Conservation (phyloP, 768 basidiomycete species). For the Pisolithus microcarpus region DNA sequence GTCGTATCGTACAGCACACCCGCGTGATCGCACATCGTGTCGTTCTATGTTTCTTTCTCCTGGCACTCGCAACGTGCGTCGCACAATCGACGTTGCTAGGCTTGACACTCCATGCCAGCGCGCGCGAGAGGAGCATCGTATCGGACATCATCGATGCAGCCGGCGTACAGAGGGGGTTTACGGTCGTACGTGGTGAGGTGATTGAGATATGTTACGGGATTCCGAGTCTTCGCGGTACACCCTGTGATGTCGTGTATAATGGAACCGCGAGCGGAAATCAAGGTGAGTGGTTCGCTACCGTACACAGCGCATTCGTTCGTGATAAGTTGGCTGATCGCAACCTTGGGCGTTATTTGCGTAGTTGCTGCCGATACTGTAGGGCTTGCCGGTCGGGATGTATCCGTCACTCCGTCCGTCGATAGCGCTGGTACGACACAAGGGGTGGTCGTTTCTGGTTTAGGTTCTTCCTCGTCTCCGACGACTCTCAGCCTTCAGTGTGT, state of each 20-base stretch:
- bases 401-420: not conserved
- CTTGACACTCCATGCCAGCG: slow-evolving; percentile 32
- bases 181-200: slow-evolving; percentile 11
- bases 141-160: slow-evolving; percentile 24
- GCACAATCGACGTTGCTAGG: slow-evolving; percentile 37
- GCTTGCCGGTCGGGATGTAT: not conserved
- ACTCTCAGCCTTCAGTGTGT: slow-evolving; percentile 28
- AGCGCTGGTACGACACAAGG: not conserved
- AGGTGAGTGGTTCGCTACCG: not conserved
- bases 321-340: not conserved
- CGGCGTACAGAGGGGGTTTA: slow-evolving; percentile 19
- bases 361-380: not conserved
- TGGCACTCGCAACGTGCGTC: slow-evolving; percentile 32
- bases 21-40: slow-evolving; percentile 44
- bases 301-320: not conserved
- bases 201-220: slow-evolving; percentile 34
- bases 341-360: not conserved
- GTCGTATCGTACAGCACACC: slow-evolving; percentile 30
- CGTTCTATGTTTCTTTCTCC: slow-evolving; percentile 34
- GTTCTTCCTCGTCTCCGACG: not conserved
- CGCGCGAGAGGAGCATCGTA: slow-evolving; percentile 25
- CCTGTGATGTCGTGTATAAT: slow-evolving; percentile 13
- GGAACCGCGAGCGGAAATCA: slow-evolving; percentile 1
- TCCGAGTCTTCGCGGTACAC: slow-evolving; percentile 24
- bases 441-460: not conserved